These are phyloP conservation scores for Leccinellum rugosiceps DNA, from an alignment of 768 basidiomycete species.

Conservation along the genomic window DNA sequence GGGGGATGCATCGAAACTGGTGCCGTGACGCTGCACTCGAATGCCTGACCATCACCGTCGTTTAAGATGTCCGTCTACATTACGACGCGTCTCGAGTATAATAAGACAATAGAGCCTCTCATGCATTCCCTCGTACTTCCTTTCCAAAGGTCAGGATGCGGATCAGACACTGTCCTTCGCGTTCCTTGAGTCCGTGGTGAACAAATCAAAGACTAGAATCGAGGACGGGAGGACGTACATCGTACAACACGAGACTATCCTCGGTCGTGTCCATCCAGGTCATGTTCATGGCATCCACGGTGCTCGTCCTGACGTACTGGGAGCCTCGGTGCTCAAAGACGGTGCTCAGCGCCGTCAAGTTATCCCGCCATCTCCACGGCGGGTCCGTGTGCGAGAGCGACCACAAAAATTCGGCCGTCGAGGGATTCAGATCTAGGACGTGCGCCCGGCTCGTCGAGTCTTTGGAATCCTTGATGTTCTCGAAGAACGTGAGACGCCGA, in stretches of 20 bases:
- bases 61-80: background rate
- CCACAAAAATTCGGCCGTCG: slow-evolving; percentile 24
- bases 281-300: slow-evolving; percentile 43
- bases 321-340: slow-evolving; percentile 25
- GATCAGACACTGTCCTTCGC: slow-evolving; percentile 32
- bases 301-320: slow-evolving; percentile 33
- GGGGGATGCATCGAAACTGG: slow-evolving; percentile 12
- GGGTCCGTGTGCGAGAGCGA: slow-evolving; percentile 24
- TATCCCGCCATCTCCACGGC: slow-evolving; percentile 33
- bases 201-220: background rate
- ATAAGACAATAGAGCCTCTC: slow-evolving; percentile 6
- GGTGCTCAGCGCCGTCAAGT: slow-evolving; percentile 26
- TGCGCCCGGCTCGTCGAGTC: slow-evolving; percentile 27
- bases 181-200: slow-evolving; percentile 22
- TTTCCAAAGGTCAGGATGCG: slow-evolving; percentile 31
- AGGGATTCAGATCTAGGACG: slow-evolving; percentile 30
- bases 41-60: background rate
- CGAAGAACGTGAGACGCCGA: slow-evolving; percentile 31
- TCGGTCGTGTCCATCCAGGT: slow-evolving; percentile 55
- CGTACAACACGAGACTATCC: slow-evolving; percentile 56
- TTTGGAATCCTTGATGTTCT: slow-evolving; percentile 21
- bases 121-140: slow-evolving; percentile 15
- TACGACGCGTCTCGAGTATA: background rate
- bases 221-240: slow-evolving; percentile 37
- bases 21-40: background rate